Evolutionary conservation across 257 asterid species (phyloP), one percentile per base, ranked within the genome.

Genomic region (Solanum pinnatisectum): DNA sequence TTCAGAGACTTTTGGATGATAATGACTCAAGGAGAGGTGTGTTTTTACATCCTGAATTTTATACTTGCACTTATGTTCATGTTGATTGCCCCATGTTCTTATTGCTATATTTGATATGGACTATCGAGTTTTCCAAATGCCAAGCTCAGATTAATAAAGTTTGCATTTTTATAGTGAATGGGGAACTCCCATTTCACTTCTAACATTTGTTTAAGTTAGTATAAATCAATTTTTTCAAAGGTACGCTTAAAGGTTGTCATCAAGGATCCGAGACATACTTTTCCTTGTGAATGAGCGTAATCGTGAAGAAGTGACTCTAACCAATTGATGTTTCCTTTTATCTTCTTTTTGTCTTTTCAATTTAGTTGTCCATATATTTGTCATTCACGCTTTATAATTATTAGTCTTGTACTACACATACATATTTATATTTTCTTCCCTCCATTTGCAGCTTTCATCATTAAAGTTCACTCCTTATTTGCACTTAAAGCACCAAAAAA

Each of bases 1-100:
- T 91, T 89, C 94, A 94, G 78, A 94, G 99, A 96, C 96, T 96
- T 78, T 91, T 97, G 98, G 99, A 96, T 88, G 99, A 97, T 88
- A 91, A 85, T 59, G 98, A 95, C 70, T 88, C 95, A 39, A 94
- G 98, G 93, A 90, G 98, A 96, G 99, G 99, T 96, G 94, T 94
- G 95, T 91, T 95, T 93, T 88, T 92, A 46, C 97, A 95, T 90
- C 98, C 98, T 44, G 93, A 90, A 92, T 89, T 92, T 91, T 91
- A 81, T 86, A 87, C 96, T 65, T 94, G 32, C 67, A 27, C 6
- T 2, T 3, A 30, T 27, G 20, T 30, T 46, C 68, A 1, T 81
- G 85, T 0, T 81, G 68, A 30, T 27, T 1, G 30, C 9, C 52
- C 30, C 68, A 10, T 46, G 11, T 81, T 27, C 0, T 7, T 79